Evolutionary conservation across 1,284 basidiomycete genomes (phyloP).

Genomic region (Ganoderma boninense): DNA sequence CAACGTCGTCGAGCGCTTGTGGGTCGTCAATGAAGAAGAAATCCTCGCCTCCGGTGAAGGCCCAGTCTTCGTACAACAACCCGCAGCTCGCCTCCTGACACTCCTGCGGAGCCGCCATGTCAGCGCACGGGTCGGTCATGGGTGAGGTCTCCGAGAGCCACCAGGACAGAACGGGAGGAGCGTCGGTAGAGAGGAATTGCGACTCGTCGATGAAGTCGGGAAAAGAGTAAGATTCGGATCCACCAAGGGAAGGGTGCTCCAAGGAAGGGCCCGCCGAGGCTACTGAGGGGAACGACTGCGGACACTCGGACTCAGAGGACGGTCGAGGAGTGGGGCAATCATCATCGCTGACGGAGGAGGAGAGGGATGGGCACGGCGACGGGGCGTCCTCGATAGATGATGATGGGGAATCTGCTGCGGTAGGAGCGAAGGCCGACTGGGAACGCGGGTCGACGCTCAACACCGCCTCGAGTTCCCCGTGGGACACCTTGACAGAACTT

Average conservation of each 20-base stretch:
- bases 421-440: neutral
- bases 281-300: neutral
- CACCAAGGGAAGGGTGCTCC: neutral
- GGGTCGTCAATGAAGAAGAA: neutral
- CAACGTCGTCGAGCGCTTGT: neutral
- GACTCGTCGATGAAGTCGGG: neutral
- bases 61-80: constrained; percentile 1
- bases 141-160: neutral
- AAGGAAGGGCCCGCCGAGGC: neutral
- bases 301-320: neutral
- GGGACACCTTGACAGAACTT: neutral
- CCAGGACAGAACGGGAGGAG: neutral
- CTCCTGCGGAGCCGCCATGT: neutral
- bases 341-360: neutral
- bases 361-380: neutral
- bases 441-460: neutral
- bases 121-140: neutral
- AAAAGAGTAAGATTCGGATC: neutral
- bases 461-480: neutral
- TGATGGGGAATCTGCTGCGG: neutral
- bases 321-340: neutral
- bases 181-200: neutral
- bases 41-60: neutral
- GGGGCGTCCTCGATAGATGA: neutral
- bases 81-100: neutral